These are phyloP conservation scores for Periconia digitata DNA, from an alignment of 2,329 filamentous ascomycete species.

Conservation along the genomic window DNA sequence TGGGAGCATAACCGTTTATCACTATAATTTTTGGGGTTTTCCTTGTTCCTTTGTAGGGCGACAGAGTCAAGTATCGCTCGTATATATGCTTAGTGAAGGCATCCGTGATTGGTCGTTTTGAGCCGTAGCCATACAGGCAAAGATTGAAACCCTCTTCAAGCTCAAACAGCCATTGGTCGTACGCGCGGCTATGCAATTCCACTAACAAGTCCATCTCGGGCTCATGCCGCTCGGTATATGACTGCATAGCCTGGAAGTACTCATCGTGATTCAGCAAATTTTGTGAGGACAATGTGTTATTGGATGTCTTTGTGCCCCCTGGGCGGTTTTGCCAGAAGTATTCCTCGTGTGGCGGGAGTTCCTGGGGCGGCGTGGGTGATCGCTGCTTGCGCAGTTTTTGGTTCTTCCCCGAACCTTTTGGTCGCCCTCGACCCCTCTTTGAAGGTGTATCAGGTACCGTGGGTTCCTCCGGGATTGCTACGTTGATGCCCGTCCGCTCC, in stretches of 20 bases:
- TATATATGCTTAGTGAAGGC: constrained; percentile 74
- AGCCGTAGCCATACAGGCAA: constrained; percentile 90
- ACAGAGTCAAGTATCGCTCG: constrained; percentile 37
- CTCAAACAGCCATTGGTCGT: constrained; percentile 92
- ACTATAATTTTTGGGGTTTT: constrained; percentile 69
- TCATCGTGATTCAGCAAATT: constrained; percentile 85
- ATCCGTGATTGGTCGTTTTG: constrained; percentile 75
- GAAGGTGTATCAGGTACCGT: constrained; percentile 57
- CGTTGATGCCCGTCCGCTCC: constrained; percentile 36
- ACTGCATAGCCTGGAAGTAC: constrained; percentile 72
- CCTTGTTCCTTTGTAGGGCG: constrained; percentile 30
- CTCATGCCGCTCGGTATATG: constrained; percentile 68
- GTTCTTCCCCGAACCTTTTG: constrained; percentile 48
- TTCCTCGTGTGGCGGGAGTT: constrained; percentile 83
- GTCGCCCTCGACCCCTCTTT: constrained; percentile 50
- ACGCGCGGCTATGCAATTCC: constrained; percentile 75
- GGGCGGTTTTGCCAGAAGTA: constrained; percentile 93
- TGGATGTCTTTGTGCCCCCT: constrained; percentile 79
- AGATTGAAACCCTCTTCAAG: constrained; percentile 83
- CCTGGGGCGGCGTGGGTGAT: constrained; percentile 76
- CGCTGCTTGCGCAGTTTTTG: constrained; percentile 63
- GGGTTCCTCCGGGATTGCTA: constrained; percentile 6
- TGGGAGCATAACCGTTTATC: constrained; percentile 79
- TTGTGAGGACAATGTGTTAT: constrained; percentile 76
- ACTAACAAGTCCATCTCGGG: constrained; percentile 71